These are phyloP conservation scores for Entelexis paramagnoliae DNA, from an alignment of 1,139 yeast species.

Conservation along the genomic window DNA sequence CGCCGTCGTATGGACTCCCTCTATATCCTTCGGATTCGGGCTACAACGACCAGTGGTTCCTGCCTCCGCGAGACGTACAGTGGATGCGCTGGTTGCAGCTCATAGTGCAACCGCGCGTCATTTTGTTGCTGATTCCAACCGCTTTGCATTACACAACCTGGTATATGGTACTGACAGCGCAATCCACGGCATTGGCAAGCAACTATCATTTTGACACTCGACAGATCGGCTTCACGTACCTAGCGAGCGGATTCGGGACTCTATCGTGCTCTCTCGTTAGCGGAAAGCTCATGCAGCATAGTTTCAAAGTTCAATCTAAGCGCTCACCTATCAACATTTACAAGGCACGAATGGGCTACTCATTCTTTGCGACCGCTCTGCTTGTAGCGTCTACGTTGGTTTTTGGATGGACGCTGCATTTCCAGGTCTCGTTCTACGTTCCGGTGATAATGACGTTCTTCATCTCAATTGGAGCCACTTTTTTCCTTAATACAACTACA, in stretches of 20 bases:
- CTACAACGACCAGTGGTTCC: conserved; percentile 31
- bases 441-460: conserved; percentile 46
- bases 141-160: conserved; percentile 56
- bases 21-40: conserved; percentile 15
- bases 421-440: conserved; percentile 42
- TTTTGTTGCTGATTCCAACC: conserved; percentile 41
- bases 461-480: conserved; percentile 45
- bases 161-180: conserved; percentile 58
- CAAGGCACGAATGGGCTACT: conserved; percentile 38
- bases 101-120: conserved; percentile 30
- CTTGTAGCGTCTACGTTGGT: conserved; percentile 36
- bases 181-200: conserved; percentile 44
- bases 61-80: conserved; percentile 40
- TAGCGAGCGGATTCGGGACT: conserved; percentile 35
- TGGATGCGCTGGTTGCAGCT: conserved; percentile 33
- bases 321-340: conserved; percentile 34
- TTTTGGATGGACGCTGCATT: conserved; percentile 63
- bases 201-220: conserved; percentile 43
- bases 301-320: conserved; percentile 33
- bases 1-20: conserved; percentile 22
- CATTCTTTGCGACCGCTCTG: conserved; percentile 31
- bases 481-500: conserved; percentile 42
- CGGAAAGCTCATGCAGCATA: conserved; percentile 31
- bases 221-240: conserved; percentile 51
- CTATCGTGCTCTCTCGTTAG: conserved; percentile 30